A percentile compares a stretch with the other conserved stretches of the same genome.
Evolutionary conservation across 1,284 basidiomycete genomes (phyloP).

Genomic region (Leccinum griseonigrum): DNA sequence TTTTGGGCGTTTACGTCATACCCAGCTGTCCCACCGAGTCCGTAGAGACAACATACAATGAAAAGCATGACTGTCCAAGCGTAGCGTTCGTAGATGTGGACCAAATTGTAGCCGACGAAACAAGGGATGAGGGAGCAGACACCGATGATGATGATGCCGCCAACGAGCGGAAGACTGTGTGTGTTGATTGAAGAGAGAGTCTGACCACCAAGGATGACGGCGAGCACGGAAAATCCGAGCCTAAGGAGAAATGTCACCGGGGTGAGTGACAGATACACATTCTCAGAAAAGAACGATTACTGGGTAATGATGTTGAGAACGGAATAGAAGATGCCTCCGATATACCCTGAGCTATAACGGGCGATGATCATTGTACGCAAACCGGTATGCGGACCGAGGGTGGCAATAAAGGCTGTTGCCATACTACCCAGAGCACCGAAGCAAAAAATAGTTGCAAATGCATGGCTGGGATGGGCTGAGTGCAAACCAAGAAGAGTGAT

Average conservation of each 20-base stretch:
- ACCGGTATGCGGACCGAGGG: constrained; percentile 60
- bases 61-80: constrained; percentile 58
- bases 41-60: constrained; percentile 56
- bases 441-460: constrained; percentile 42
- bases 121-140: constrained; percentile 46
- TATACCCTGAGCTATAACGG: constrained; percentile 55
- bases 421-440: constrained; percentile 43
- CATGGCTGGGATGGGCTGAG: constrained; percentile 33
- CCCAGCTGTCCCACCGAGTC: constrained; percentile 51
- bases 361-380: constrained; percentile 60
- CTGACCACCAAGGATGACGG: constrained; percentile 49
- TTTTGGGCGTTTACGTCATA: constrained; percentile 48
- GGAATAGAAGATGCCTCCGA: constrained; percentile 55
- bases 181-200: constrained; percentile 44
- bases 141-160: constrained; percentile 45
- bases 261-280: background rate
- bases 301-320: constrained; percentile 59
- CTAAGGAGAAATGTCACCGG: constrained; percentile 24
- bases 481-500: background rate
- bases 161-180: constrained; percentile 42
- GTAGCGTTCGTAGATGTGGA: constrained; percentile 61
- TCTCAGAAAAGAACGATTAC: constrained; percentile 27
- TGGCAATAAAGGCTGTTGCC: constrained; percentile 51
- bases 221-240: constrained; percentile 45
- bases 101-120: constrained; percentile 49